Evolutionary conservation across 2,329 filamentous ascomycete species (phyloP).

Genomic region (Hymenotorrendiella dingleyae): DNA sequence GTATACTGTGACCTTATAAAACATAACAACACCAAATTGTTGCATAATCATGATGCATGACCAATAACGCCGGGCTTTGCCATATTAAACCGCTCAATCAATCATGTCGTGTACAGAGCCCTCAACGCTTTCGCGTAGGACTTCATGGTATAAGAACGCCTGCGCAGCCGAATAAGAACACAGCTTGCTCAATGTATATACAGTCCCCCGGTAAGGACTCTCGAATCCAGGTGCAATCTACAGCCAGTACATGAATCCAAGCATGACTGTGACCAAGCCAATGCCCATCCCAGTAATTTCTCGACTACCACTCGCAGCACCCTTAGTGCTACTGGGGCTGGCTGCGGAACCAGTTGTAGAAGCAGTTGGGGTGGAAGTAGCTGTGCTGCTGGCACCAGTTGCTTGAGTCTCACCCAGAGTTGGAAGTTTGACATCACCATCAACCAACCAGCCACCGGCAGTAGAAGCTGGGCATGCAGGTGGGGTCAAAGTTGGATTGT

Average conservation of each 20-base stretch:
- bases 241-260: conserved; percentile 46
- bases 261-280: conserved; percentile 45
- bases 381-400: conserved; percentile 6
- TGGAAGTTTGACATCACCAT: conserved; percentile 64
- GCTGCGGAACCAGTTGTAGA: conserved; percentile 32
- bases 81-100: too few species aligned
- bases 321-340: conserved; percentile 33
- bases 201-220: too few species aligned
- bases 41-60: neutral
- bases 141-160: too few species aligned
- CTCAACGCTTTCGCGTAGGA: neutral
- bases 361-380: conserved; percentile 16
- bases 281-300: conserved; percentile 45
- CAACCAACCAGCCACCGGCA: conserved; percentile 62
- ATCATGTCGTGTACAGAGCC: neutral
- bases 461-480: conserved; percentile 68
- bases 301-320: conserved; percentile 39
- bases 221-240: too few species aligned
- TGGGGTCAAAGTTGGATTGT: conserved; percentile 57
- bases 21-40: neutral
- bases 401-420: conserved; percentile 45
- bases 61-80: too few species aligned
- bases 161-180: too few species aligned
- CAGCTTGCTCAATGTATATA: too few species aligned
- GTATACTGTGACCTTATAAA: too few species aligned